A percentile compares a stretch with the other conserved stretches of the same genome.
Evolutionary conservation across 441 rosid genomes (phyloP).

Genomic region (Erysimum pusillum): DNA sequence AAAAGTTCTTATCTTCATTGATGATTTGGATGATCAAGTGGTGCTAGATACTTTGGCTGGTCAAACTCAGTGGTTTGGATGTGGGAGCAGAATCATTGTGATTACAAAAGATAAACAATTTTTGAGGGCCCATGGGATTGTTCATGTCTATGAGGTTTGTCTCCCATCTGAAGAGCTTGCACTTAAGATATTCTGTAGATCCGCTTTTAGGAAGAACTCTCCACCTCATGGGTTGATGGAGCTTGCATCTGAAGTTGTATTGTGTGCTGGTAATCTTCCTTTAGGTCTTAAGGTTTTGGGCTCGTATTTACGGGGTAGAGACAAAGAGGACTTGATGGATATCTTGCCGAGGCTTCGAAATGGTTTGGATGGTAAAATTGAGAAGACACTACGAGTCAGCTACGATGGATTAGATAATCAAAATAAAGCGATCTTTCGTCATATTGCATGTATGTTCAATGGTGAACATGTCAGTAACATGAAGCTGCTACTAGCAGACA

Average conservation of each 20-base stretch:
- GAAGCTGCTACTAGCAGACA: neutral
- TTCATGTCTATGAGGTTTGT: neutral
- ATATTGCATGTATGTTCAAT: conserved; percentile 34
- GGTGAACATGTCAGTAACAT: neutral
- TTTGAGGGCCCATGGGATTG: conserved; percentile 9
- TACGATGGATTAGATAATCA: conserved; percentile 3
- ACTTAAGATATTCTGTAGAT: conserved; percentile 31
- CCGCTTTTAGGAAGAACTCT: conserved; percentile 29
- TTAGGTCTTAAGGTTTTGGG: conserved; percentile 44
- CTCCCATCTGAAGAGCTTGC: conserved; percentile 10
- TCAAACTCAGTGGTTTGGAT: conserved; percentile 37
- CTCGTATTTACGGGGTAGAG: neutral
- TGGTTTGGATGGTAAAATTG: neutral
- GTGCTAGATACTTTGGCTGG: conserved; percentile 30
- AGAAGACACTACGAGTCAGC: neutral
- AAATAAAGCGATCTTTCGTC: conserved; percentile 1
- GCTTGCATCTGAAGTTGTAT: neutral
- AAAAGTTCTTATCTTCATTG: conserved; percentile 20
- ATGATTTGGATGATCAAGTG: conserved; percentile 18
- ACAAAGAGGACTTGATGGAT: conserved; percentile 22
- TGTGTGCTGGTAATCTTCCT: conserved; percentile 35
- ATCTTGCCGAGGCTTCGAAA: conserved; percentile 1
- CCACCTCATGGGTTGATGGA: conserved; percentile 21
- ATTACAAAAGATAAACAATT: conserved; percentile 36
- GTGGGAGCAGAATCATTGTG: conserved; percentile 45